Evolutionary conservation across 306 rosid genomes (phyloP).

Genomic region (Citrullus amarus): DNA sequence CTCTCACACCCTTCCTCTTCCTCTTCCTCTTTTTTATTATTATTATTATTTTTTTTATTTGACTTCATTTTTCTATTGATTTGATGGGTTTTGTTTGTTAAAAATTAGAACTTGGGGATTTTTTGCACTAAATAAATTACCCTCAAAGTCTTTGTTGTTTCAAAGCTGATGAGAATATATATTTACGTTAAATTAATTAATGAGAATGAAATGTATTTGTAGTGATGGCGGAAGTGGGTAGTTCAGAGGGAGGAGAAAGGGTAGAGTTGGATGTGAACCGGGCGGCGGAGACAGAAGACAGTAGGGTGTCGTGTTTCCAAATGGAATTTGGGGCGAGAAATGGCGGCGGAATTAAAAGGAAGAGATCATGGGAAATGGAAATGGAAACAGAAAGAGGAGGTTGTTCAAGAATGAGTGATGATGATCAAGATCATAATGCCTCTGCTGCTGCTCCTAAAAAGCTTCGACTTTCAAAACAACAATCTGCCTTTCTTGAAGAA

Average conservation of each 20-base stretch:
- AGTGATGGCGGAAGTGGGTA: conserved; percentile 34
- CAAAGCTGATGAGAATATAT: too few relatives aligned
- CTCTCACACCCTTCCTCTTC: neutral
- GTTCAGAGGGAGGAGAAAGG: conserved; percentile 33
- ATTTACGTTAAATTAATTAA: too few relatives aligned
- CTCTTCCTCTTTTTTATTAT: neutral
- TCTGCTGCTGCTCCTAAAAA: conserved; percentile 45
- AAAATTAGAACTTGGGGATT: neutral
- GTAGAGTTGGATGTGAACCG: conserved; percentile 47
- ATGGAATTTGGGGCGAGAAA: conserved; percentile 48
- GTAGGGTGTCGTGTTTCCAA: conserved; percentile 55
- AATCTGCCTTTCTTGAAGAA: conserved; percentile 85
- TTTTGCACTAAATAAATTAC: too few relatives aligned
- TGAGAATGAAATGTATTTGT: too few relatives aligned
- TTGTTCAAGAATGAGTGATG: conserved; percentile 66
- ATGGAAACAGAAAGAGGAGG: conserved; percentile 24
- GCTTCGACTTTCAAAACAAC: conserved; percentile 79
- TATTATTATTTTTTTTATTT: too few relatives aligned
- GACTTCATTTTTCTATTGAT: neutral
- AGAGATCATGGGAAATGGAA: conserved; percentile 36
- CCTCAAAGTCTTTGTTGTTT: too few relatives aligned
- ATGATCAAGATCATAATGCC: conserved; percentile 40
- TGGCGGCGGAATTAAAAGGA: conserved; percentile 22
- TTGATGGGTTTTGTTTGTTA: neutral
- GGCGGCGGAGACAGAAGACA: conserved; percentile 39